Base-by-base conservation (phyloP, 768 basidiomycete genomes). In the Kwoniella shandongensis region DNA sequence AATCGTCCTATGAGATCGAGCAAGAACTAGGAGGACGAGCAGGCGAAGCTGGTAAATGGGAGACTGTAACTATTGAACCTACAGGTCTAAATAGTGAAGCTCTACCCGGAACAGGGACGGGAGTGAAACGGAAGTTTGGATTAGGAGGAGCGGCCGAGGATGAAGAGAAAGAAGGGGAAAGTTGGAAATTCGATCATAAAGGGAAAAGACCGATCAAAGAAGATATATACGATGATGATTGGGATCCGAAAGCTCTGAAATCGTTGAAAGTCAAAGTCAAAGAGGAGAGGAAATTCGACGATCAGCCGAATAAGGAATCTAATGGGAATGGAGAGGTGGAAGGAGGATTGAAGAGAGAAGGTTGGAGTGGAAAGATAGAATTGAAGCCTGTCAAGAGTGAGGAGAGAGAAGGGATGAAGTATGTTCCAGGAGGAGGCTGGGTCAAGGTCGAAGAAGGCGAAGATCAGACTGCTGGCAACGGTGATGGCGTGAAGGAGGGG, bases 181-280 rank as follows among this genome's bases (percentile, higher is more conserved):
- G 52, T 7, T 64, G 51, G 20, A 78, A 39, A 79, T 82, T 72
- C 23, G 81, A 85, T 52, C 89, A 84, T 79, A 88, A 86, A 74
- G 69, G 89, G 58, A 80, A 84, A 60, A 85, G 83, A 79, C 86
- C 84, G 78, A 84, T 80, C 0, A 72, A 83, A 41, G 32, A 32
- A 13, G 77, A 74, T 1, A 75, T 80, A 0, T 88, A 86, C 6
- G 89, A 87, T 12, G 86, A 89, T 65, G 83, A 88, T 26, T 93
- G 88, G 63, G 91, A 94, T 73, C 88, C 88, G 3, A 86, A 84
- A 0, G 67, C 84, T 20, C 84, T 83, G 27, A 81, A 88, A 65
- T 85, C 85, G 70, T 62, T 74, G 40, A 77, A 77, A 60, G 50
- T 83, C 29, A 87, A 85, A 77, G 64, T 70, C 57, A 84, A 72